A percentile compares a stretch with the other conserved stretches of the same genome.
Conservation (phyloP, 2,329 filamentous ascomycete genomes). For the Epichloe coenophiala region DNA sequence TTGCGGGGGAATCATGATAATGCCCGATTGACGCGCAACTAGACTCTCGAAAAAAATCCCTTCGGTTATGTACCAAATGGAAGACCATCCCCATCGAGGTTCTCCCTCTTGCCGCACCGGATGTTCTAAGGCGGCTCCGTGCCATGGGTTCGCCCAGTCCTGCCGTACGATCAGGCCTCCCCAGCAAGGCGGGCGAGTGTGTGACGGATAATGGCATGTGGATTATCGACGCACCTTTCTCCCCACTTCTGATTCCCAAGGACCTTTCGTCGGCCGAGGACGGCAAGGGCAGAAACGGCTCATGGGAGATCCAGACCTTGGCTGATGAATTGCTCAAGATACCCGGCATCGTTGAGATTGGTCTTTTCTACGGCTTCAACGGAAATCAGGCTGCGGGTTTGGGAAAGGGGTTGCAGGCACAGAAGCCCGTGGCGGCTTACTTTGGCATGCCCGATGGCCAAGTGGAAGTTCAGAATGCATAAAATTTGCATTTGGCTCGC, state of each 20-base stretch:
- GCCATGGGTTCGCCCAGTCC: constrained; percentile 62
- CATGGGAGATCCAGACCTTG: constrained; percentile 69
- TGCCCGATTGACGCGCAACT: constrained; percentile 3
- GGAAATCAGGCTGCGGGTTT: constrained; percentile 48
- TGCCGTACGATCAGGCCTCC: constrained; percentile 55
- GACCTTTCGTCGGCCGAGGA: constrained; percentile 37
- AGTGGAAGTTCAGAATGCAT: constrained; percentile 24
- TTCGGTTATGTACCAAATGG: constrained; percentile 63
- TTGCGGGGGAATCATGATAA: constrained; percentile 3
- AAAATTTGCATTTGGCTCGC: neutral
- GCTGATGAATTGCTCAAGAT: constrained; percentile 65
- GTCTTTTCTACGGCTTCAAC: constrained; percentile 74
- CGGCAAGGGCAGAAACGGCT: constrained; percentile 35
- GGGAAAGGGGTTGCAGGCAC: constrained; percentile 52
- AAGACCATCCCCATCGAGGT: constrained; percentile 87
- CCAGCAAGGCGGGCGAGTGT: constrained; percentile 70
- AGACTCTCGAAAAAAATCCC: constrained; percentile 85
- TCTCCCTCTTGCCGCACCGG: constrained; percentile 66
- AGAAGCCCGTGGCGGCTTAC: constrained; percentile 88
- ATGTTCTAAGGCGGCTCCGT: constrained; percentile 60
- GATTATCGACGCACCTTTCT: constrained; percentile 89
- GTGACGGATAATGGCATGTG: constrained; percentile 46
- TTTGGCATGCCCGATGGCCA: constrained; percentile 79
- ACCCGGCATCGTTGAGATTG: constrained; percentile 81
- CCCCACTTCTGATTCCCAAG: constrained; percentile 51